phyloP scores from a whole-genome alignment of 352 stramenopile genomes.

The Globisporangium splendens region DNA sequence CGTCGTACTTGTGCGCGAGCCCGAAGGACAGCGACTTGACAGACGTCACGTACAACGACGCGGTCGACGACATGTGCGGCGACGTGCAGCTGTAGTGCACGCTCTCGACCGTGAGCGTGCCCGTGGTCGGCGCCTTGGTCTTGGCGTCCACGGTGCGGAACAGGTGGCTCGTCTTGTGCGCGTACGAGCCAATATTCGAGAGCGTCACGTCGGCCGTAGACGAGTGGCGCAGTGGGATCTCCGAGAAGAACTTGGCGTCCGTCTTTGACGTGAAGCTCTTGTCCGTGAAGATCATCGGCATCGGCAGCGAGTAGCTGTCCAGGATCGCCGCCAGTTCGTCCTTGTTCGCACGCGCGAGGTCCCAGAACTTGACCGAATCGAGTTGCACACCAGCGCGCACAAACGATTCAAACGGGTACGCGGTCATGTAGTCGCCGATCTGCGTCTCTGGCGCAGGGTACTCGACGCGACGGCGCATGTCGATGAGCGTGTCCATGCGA shows the following conservation, averaged over 20 bases:
- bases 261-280: constrained; percentile 4
- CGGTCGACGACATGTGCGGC: constrained; percentile 18
- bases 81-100: constrained; percentile 27
- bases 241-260: constrained; percentile 4
- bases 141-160: constrained; percentile 10
- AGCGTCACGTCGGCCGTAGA: constrained; percentile 10
- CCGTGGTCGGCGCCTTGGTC: constrained; percentile 9
- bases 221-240: constrained; percentile 3
- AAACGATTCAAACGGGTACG: constrained; percentile 17
- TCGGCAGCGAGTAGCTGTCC: constrained; percentile 12
- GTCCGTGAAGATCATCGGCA: constrained; percentile 16
- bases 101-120: constrained; percentile 15
- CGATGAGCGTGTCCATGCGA: constrained; percentile 28
- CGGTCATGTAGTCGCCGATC: constrained; percentile 36
- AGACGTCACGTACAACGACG: constrained; percentile 23
- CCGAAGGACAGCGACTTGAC: constrained; percentile 24
- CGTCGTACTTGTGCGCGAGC: constrained; percentile 30
- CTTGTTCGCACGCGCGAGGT: constrained; percentile 35
- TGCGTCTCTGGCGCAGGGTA: constrained; percentile 24
- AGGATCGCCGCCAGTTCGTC: constrained; percentile 20
- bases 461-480: constrained; percentile 42
- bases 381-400: constrained; percentile 20
- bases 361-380: constrained; percentile 32
- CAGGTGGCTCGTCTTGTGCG: constrained; percentile 5
- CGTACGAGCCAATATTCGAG: constrained; percentile 11